Evolutionary conservation across 495 filamentous ascomycete species (phyloP), one percentile per base, ranked within the genome.

Genomic region (Aspergillus carlsbadensis): DNA sequence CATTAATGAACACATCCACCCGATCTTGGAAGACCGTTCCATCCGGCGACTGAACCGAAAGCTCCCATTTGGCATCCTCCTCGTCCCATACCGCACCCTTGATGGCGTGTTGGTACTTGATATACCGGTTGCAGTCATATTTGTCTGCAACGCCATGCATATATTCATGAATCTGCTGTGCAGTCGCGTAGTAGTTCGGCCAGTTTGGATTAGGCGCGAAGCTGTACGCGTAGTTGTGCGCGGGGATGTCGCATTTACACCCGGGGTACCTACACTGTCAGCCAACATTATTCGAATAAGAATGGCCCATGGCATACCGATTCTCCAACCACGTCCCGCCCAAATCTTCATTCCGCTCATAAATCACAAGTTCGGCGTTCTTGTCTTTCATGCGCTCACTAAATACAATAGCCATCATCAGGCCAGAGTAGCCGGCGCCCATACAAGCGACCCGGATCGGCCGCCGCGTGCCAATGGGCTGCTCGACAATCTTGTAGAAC

Each of bases 191-290:
- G 44, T 79, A 70, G 44, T 80, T 70, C 3, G 74, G 72, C 83
- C 84, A 87, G 55, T 79, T 63, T 1, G 72, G 64, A 54, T 85
- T 85, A 11, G 80, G 77, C 39, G 73, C 74, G 60, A 84, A 86
- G 45, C 70, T 66, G 48, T 66, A 79, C n/a, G 64, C 57, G 46
- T 79, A 78, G 36, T 70, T 67, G 47, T 68, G 82, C 0, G 84
- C 71, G 6, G 82, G 82, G 18, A 85, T 80, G 63, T 87, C 84
- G 52, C 76, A 80, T 31, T 69, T 62, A 20, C 76, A 72, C 20
- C 78, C 78, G 2, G 78, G 78, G 56, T 80, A 80, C 26, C 50
- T 53, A 21, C 14, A 11, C 26, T 14, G 10, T n/a, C 11, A 41
- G 37, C 6, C n/a, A 6, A 11, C 4, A 6, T 10, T 41, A n/a